These are phyloP conservation scores for Pleurotus citrinopileatus DNA, from an alignment of 768 basidiomycete genomes.

Conservation along the genomic window DNA sequence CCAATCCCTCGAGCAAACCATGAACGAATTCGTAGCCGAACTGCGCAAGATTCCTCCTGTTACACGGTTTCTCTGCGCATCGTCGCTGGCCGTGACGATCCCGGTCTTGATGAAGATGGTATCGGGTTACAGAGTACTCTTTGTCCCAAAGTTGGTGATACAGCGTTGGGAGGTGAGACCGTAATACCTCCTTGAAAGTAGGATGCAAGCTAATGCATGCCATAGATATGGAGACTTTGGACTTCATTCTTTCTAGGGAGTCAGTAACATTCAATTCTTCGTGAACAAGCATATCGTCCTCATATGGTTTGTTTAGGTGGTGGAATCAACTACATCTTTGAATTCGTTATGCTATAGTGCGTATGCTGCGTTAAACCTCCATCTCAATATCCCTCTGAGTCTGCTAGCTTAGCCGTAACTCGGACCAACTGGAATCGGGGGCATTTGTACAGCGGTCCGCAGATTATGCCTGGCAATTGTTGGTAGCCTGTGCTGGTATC, in stretches of 20 bases:
- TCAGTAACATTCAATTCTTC: conserved; percentile 21
- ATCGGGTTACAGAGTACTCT: conserved; percentile 51
- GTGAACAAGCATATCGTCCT: neutral
- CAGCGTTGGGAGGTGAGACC: conserved; percentile 50
- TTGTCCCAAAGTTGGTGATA: conserved; percentile 42
- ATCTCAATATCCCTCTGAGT: too few species aligned
- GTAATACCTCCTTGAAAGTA: neutral
- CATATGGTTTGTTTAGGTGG: conserved; percentile 25
- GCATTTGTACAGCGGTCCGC: conserved; percentile 60
- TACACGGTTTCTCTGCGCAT: conserved; percentile 65
- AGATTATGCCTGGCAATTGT: conserved; percentile 76
- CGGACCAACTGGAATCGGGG: conserved; percentile 60
- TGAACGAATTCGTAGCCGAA: conserved; percentile 54
- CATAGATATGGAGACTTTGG: conserved; percentile 69
- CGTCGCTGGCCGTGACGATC: conserved; percentile 58
- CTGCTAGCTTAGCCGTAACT: conserved; percentile 48
- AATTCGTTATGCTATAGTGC: conserved; percentile 71
- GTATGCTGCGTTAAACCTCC: conserved; percentile 14
- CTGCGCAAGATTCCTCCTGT: conserved; percentile 82
- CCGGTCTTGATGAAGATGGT: conserved; percentile 56
- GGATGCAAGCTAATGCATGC: neutral
- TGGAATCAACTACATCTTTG: conserved; percentile 60
- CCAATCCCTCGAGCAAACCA: too few species aligned
- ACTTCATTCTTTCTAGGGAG: conserved; percentile 77
- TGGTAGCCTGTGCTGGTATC: conserved; percentile 51